phyloP scores from a whole-genome alignment of 169 alveolate species.

The Fabrea salina region DNA sequence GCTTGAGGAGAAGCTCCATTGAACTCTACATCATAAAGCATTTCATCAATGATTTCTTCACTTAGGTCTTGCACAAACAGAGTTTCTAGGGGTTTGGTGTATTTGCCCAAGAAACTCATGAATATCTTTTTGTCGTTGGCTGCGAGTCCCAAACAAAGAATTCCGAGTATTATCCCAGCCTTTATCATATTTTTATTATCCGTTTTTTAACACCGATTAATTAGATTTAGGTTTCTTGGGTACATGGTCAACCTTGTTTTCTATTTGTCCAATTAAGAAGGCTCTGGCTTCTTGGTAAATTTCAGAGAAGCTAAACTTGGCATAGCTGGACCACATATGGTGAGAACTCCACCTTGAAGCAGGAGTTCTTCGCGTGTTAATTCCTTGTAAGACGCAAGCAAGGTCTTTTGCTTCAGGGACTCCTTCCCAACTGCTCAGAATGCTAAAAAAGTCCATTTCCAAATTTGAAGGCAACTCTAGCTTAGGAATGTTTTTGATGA shows the following conservation, averaged over 20 bases:
- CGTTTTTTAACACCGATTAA: too few relatives aligned
- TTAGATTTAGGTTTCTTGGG: too few relatives aligned
- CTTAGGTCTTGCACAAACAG: too few relatives aligned
- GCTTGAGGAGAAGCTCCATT: too few relatives aligned
- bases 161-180: too few relatives aligned
- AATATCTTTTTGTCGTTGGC: too few relatives aligned
- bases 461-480: not conserved
- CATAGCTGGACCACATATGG: conserved; percentile 14
- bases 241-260: not conserved
- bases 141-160: too few relatives aligned
- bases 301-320: not conserved
- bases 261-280: not conserved
- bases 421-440: not conserved
- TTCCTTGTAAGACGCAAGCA: conserved; percentile 20
- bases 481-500: not conserved
- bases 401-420: conserved; percentile 21
- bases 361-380: conserved; percentile 19
- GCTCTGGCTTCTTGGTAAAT: not conserved
- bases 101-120: too few relatives aligned
- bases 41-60: too few relatives aligned
- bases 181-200: too few relatives aligned
- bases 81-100: too few relatives aligned
- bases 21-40: too few relatives aligned
- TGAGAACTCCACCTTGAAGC: not conserved
- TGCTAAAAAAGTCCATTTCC: not conserved